These are phyloP conservation scores for Colletotrichum sp. DNA, from an alignment of 2,329 filamentous ascomycete species.

Conservation along the genomic window DNA sequence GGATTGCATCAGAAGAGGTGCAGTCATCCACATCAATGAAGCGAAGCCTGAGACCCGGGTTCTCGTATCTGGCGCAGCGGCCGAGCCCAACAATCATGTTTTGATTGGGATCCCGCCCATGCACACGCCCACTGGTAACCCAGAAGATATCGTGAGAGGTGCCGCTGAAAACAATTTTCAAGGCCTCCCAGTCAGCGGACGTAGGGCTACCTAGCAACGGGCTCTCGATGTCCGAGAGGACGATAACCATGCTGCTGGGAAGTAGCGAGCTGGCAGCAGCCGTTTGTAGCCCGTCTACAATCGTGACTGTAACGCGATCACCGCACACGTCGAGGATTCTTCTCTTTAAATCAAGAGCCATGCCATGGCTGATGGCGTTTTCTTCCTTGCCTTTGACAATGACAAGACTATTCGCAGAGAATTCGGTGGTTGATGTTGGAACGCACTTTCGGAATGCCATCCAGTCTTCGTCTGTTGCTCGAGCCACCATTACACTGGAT, in stretches of 20 bases:
- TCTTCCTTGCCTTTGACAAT: background rate
- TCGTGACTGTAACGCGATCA: background rate
- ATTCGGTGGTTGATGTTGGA: background rate
- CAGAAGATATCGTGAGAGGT: slow-evolving; percentile 21
- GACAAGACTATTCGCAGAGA: background rate
- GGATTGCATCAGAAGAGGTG: background rate
- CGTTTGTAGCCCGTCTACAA: background rate
- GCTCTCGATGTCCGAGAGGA: slow-evolving; percentile 8
- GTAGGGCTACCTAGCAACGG: slow-evolving; percentile 35
- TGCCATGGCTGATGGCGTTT: background rate
- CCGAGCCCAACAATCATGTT: slow-evolving; percentile 20
- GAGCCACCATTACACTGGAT: background rate
- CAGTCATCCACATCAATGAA: slow-evolving; percentile 4
- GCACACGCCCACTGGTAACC: slow-evolving; percentile 21
- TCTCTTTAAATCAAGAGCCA: background rate
- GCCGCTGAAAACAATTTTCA: slow-evolving; percentile 16
- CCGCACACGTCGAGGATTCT: background rate
- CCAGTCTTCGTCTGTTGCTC: background rate
- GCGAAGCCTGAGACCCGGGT: background rate
- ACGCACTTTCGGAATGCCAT: background rate
- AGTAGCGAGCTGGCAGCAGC: background rate
- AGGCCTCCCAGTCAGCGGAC: slow-evolving; percentile 26
- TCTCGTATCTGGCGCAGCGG: background rate
- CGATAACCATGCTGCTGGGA: background rate
- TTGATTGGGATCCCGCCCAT: slow-evolving; percentile 14